phyloP scores from a whole-genome alignment of 1,139 yeast species.

The Lodderomyces margitis region DNA sequence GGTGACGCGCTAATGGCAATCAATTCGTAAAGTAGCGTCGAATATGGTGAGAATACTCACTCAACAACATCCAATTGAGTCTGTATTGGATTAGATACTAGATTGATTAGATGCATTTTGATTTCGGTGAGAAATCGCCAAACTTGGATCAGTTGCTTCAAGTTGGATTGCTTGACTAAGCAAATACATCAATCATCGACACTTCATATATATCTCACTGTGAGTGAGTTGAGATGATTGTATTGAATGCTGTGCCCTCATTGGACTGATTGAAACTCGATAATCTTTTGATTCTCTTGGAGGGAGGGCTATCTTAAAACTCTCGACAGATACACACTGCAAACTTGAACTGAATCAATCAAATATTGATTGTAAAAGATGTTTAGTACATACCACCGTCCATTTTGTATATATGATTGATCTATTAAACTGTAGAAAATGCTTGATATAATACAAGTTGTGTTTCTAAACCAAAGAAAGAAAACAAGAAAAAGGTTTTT shows the following conservation, averaged over 20 bases:
- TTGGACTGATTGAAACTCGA: no score
- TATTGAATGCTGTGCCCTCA: no score
- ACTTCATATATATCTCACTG: no score
- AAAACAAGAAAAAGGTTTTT: not conserved
- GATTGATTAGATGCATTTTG: not conserved
- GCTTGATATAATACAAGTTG: conserved; percentile 3
- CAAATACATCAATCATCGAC: not conserved
- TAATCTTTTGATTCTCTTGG: no score
- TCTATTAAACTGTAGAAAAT: conserved; percentile 2
- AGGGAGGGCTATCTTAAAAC: no score
- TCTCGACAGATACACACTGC: no score
- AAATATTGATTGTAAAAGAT: conserved; percentile 9
- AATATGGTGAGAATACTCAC: not conserved
- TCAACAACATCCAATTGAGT: no score
- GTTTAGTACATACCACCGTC: conserved; percentile 47
- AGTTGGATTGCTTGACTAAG: not conserved
- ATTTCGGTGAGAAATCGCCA: not conserved
- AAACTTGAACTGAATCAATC: conserved; percentile 11
- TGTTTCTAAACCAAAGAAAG: conserved; percentile 1
- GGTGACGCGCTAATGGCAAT: not conserved
- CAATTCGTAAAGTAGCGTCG: not conserved
- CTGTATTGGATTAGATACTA: no score
- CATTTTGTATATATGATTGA: conserved; percentile 23
- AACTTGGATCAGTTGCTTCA: not conserved
- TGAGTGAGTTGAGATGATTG: no score